Base-by-base conservation (phyloP, 1,139 yeast species). In the Zygosaccharomyces pseudobailii region DNA sequence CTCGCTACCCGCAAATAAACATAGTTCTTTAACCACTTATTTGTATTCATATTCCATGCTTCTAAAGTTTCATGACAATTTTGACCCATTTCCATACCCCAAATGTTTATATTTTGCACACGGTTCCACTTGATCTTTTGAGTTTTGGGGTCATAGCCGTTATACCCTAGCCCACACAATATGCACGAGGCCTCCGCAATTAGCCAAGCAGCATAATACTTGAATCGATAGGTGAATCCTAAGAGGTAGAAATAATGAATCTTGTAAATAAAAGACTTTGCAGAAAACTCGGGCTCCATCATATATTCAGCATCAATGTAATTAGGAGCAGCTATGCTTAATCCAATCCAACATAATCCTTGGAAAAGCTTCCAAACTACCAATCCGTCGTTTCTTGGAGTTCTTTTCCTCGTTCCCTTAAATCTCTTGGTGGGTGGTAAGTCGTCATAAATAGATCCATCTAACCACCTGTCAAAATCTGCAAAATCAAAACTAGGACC, bases 151-250 rank as follows among this genome's bases (percentile, higher is more conserved):
- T 87, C 92, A 56, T 80, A 81, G 0, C 97, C 97, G 63, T 90
- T 89, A 69, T 87, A 94, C 2, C 97, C 96, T 51, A 94, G 75
- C 2, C 98, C 98, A 53, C 95, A 84, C 40, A 89, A 75, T 49
- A 92, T 89, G 67, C 98, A 92, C 1, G 96, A 86, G 2, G 96
- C 97, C 64, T 94, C 99, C n/a, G 97, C 83, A 48, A 94, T 82
- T 9, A 82, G 74, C 99, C 99, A 94, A 6, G 95, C 96, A 5
- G 95, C 82, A 62, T 92, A 94, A 68, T 90, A 94, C 66, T 89
- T 90, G 57, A 89, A 73, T 62, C 97, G 76, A 65, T 79, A 79
- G 13, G 76, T 69, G 59, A 89, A 75, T 0, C 92, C 94, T 33
- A 89, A 70, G 2, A 75, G 65, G 76, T 84, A 86, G 57, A 90